Evolutionary conservation across 306 rosid species (phyloP).

Genomic region (Acacia confusa): DNA sequence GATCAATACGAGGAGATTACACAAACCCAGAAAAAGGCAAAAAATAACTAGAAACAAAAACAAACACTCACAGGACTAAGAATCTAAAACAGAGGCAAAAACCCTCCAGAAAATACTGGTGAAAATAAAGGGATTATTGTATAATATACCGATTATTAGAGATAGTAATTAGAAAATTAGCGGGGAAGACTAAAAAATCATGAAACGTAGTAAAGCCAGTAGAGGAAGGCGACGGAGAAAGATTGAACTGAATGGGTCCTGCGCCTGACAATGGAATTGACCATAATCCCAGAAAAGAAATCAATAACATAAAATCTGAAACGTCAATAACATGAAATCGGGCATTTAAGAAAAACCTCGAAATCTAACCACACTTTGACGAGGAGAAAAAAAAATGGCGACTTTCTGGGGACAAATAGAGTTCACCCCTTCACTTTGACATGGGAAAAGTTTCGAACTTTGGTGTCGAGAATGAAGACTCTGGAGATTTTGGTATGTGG

Average conservation of each 20-base stretch:
- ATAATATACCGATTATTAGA: neutral
- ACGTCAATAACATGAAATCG: slow-evolving; percentile 49
- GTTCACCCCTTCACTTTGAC: slow-evolving; percentile 5
- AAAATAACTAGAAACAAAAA: neutral
- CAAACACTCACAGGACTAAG: slow-evolving; percentile 39
- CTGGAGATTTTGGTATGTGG: neutral
- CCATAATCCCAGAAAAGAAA: slow-evolving; percentile 60
- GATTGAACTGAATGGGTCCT: slow-evolving; percentile 76
- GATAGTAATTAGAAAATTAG: neutral
- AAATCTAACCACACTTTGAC: neutral
- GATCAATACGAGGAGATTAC: slow-evolving; percentile 12
- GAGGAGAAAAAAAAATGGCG: neutral
- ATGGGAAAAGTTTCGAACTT: neutral
- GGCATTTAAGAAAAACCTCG: slow-evolving; percentile 38
- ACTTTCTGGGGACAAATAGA: neutral
- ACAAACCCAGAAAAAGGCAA: neutral
- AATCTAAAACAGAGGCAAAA: neutral
- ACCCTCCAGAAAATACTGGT: slow-evolving; percentile 4
- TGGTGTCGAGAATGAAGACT: neutral
- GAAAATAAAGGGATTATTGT: slow-evolving; percentile 3
- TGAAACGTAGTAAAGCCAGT: slow-evolving; percentile 72
- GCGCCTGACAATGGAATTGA: slow-evolving; percentile 56
- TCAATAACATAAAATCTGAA: slow-evolving; percentile 67
- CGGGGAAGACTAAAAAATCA: slow-evolving; percentile 23
- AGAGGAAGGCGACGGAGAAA: slow-evolving; percentile 75